Conservation (phyloP, 2,329 filamentous ascomycete species). For the Aspergillus sojae region DNA sequence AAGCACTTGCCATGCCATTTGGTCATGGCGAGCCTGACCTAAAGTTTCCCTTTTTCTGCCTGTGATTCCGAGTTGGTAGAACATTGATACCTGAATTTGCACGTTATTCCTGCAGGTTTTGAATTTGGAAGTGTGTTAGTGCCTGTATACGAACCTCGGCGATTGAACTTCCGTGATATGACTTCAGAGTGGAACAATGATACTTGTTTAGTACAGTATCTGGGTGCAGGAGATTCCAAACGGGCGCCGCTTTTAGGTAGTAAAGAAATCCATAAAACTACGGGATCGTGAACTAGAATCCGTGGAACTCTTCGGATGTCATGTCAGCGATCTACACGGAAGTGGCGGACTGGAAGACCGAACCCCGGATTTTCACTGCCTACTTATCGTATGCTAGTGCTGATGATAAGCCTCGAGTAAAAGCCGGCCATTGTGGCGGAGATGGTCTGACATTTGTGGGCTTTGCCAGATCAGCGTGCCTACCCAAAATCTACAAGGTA, state of each 20-base stretch:
- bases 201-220: not conserved
- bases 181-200: not conserved
- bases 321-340: not conserved
- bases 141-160: not conserved
- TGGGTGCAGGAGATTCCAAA: not conserved
- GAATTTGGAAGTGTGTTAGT: not conserved
- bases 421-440: not conserved
- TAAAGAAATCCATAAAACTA: not conserved
- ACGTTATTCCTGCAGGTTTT: not conserved
- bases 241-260: not conserved
- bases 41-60: not conserved
- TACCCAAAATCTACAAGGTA: not conserved
- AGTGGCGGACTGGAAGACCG: not conserved
- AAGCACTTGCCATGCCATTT: too few relatives aligned
- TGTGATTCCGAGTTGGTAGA: not conserved
- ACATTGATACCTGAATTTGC: not conserved
- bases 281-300: not conserved
- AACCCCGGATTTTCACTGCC: not conserved
- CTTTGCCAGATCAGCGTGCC: not conserved
- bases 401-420: not conserved
- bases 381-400: not conserved
- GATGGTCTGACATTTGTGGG: not conserved
- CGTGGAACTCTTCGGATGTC: not conserved
- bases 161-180: not conserved
- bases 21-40: not conserved